These are phyloP conservation scores for Penicillium cinerascens DNA, from an alignment of 495 filamentous ascomycete species.

Conservation along the genomic window DNA sequence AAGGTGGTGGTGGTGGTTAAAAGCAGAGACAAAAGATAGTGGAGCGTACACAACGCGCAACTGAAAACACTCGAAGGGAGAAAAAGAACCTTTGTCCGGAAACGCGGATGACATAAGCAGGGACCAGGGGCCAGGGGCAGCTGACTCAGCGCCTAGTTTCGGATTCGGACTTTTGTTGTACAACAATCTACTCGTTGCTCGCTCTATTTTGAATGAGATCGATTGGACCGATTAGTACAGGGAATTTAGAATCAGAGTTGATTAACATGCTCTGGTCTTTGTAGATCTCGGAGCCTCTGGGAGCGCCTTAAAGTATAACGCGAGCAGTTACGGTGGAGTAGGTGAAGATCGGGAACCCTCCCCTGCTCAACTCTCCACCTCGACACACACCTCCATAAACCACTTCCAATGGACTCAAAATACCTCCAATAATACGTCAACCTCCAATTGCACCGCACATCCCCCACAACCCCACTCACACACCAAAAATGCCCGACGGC, in stretches of 20 bases:
- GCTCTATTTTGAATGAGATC: too few relatives aligned
- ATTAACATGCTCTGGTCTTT: neutral
- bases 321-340: neutral
- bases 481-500: constrained; percentile 14
- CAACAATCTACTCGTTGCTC: neutral
- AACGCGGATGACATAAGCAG: constrained; percentile 16
- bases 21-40: constrained; percentile 6
- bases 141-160: constrained; percentile 8
- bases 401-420: neutral
- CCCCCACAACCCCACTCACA: neutral
- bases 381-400: neutral
- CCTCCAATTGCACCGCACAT: neutral
- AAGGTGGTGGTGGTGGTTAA: constrained; percentile 4
- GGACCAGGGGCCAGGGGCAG: constrained; percentile 1
- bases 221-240: too few relatives aligned
- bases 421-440: neutral
- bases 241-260: too few relatives aligned
- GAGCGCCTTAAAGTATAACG: neutral
- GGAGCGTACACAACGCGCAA: constrained; percentile 16
- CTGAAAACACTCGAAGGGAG: constrained; percentile 7
- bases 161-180: neutral
- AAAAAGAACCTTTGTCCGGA: constrained; percentile 24
- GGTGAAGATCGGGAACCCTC: neutral
- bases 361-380: neutral
- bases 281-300: neutral